phyloP scores from a whole-genome alignment of 2,329 filamentous ascomycete genomes.

The Aspergillus tubingensis region DNA sequence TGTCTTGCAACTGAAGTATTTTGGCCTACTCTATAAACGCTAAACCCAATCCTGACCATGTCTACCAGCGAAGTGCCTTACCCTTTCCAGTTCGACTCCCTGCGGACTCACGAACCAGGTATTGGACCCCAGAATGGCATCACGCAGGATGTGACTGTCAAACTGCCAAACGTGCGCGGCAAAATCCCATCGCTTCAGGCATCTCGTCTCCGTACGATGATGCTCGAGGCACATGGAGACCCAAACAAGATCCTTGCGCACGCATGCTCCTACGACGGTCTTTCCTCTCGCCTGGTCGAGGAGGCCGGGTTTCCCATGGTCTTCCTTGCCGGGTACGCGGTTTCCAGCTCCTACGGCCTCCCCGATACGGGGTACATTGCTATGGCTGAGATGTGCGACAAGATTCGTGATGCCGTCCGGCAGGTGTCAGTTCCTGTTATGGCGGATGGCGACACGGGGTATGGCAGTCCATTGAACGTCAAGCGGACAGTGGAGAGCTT shows the following conservation, averaged over 20 bases:
- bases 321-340: conserved; percentile 48
- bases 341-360: conserved; percentile 45
- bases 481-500: conserved; percentile 49
- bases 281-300: conserved; percentile 48
- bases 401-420: conserved; percentile 47
- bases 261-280: conserved; percentile 47
- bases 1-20: no score
- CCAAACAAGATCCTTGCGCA: conserved; percentile 49
- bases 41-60: background rate
- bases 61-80: background rate
- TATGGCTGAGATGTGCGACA: conserved; percentile 49
- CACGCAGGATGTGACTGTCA: background rate
- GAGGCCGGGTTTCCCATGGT: conserved; percentile 51
- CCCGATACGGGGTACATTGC: conserved; percentile 55
- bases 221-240: conserved; percentile 42
- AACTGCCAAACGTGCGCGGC: conserved; percentile 36
- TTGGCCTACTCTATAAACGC: no score
- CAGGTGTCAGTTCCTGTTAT: conserved; percentile 45
- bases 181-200: conserved; percentile 43
- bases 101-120: background rate
- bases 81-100: background rate
- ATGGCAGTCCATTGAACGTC: conserved; percentile 52
- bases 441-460: conserved; percentile 52
- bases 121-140: background rate
- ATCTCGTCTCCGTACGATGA: conserved; percentile 30